phyloP scores from a whole-genome alignment of 1,284 basidiomycete genomes.

The Apiotrichum porosum region DNA sequence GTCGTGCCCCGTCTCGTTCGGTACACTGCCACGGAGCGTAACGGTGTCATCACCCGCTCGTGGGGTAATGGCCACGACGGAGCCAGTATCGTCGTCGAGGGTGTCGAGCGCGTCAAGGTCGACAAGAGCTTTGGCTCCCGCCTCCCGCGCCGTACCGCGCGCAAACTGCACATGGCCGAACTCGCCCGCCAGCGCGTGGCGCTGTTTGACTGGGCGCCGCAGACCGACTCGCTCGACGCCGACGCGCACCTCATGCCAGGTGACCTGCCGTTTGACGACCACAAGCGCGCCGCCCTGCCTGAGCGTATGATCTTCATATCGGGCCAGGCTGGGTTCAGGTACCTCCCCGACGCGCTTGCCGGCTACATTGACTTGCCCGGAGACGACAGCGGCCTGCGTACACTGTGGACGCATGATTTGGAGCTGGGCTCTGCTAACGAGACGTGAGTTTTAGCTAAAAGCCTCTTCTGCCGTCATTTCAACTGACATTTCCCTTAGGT shows the following conservation, averaged over 20 bases:
- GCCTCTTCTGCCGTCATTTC: slow-evolving; percentile 2
- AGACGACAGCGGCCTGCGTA: slow-evolving; percentile 4
- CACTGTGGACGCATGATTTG: slow-evolving; percentile 16
- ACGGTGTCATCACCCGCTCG: slow-evolving; percentile 51
- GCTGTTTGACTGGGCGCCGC: slow-evolving; percentile 1
- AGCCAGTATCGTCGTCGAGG: slow-evolving; percentile 53
- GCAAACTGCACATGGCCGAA: slow-evolving; percentile 25
- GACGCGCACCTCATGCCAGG: neutral
- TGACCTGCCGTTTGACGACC: slow-evolving; percentile 4
- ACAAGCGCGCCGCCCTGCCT: neutral
- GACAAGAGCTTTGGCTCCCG: slow-evolving; percentile 17
- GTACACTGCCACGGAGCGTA: slow-evolving; percentile 53
- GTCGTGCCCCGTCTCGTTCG: slow-evolving; percentile 53
- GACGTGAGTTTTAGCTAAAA: neutral
- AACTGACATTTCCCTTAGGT: too few relatives aligned
- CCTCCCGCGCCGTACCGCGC: slow-evolving; percentile 10
- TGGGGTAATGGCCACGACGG: slow-evolving; percentile 60
- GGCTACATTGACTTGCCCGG: slow-evolving; percentile 10
- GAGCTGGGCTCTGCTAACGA: slow-evolving; percentile 7
- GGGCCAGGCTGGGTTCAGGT: slow-evolving; percentile 15
- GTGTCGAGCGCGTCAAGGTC: slow-evolving; percentile 47
- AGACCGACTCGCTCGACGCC: neutral
- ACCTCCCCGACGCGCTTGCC: slow-evolving; percentile 19
- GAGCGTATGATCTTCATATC: slow-evolving; percentile 6
- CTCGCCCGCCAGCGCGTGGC: slow-evolving; percentile 2